A percentile compares a stretch with the other conserved stretches of the same genome.
These are phyloP conservation scores for Gossypium davidsonii DNA, from an alignment of 441 rosid genomes.

Conservation along the genomic window DNA sequence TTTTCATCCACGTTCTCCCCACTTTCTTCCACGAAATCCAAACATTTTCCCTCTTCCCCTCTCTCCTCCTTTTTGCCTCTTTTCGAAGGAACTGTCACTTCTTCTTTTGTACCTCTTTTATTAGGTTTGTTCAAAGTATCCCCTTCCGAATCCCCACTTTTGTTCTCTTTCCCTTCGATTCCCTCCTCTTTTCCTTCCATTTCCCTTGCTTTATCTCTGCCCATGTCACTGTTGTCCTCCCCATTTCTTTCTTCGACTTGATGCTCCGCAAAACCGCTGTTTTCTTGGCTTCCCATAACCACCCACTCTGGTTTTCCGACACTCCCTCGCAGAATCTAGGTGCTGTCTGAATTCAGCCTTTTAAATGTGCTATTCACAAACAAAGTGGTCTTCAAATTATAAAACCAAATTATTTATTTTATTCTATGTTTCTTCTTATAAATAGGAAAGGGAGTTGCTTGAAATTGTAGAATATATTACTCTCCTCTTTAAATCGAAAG, in stretches of 20 bases:
- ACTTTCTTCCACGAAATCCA: not conserved
- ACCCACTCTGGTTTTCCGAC: not conserved
- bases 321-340: not conserved
- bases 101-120: not conserved
- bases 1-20: slow-evolving; percentile 6
- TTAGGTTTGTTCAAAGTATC: not conserved
- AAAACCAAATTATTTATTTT: not conserved
- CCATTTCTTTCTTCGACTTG: not conserved
- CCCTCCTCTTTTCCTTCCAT: not conserved
- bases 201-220: not conserved
- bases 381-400: not conserved
- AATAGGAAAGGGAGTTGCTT: too few relatives aligned
- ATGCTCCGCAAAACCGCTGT: not conserved
- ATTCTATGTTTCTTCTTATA: too few relatives aligned
- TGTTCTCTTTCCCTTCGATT: not conserved
- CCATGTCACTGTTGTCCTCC: not conserved
- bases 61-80: not conserved
- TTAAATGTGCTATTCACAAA: not conserved
- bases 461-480: too few relatives aligned
- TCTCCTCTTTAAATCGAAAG: too few relatives aligned
- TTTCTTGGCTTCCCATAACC: not conserved
- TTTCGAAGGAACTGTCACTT: not conserved
- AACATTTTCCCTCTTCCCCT: not conserved
- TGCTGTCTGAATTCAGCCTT: not conserved
- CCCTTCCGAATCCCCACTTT: not conserved